phyloP scores from a whole-genome alignment of 768 basidiomycete species.

The Coprinopsis marcescibilis region DNA sequence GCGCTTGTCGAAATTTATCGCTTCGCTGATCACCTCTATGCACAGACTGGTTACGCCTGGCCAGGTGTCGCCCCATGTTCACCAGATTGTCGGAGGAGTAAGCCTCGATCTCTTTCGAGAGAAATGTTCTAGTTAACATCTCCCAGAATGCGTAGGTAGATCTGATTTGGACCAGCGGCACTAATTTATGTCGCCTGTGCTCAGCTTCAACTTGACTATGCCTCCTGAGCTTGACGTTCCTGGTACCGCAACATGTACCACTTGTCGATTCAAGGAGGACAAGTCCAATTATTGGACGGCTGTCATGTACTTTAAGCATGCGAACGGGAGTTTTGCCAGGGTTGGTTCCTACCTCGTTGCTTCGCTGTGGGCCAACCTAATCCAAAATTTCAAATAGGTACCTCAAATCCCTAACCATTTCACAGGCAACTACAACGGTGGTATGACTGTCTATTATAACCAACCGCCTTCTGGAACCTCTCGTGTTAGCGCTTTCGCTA shows the following conservation, averaged over 20 bases:
- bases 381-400: not conserved
- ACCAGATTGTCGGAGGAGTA: slow-evolving; percentile 1
- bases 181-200: not conserved
- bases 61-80: slow-evolving; percentile 3
- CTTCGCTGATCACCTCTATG: not conserved
- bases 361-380: not conserved
- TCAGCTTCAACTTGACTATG: slow-evolving; percentile 10
- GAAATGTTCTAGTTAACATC: not conserved
- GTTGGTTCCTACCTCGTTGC: not conserved
- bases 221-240: slow-evolving; percentile 3
- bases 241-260: slow-evolving; percentile 5
- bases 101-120: not conserved
- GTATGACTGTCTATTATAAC: slow-evolving; percentile 11
- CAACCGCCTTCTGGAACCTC: not conserved
- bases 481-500: slow-evolving; percentile 1
- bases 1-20: not conserved
- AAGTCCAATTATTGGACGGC: slow-evolving; percentile 12
- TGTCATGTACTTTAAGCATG: slow-evolving; percentile 4
- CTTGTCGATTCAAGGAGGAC: slow-evolving; percentile 11
- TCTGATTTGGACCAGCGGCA: not conserved
- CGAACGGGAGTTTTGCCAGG: slow-evolving; percentile 9
- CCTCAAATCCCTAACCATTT: slow-evolving; percentile 11
- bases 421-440: slow-evolving; percentile 8
- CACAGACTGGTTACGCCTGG: slow-evolving; percentile 1
- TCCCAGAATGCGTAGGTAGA: slow-evolving; percentile 4